Conservation (phyloP, 2,329 filamentous ascomycete genomes). For the Neocucurbitaria cava region DNA sequence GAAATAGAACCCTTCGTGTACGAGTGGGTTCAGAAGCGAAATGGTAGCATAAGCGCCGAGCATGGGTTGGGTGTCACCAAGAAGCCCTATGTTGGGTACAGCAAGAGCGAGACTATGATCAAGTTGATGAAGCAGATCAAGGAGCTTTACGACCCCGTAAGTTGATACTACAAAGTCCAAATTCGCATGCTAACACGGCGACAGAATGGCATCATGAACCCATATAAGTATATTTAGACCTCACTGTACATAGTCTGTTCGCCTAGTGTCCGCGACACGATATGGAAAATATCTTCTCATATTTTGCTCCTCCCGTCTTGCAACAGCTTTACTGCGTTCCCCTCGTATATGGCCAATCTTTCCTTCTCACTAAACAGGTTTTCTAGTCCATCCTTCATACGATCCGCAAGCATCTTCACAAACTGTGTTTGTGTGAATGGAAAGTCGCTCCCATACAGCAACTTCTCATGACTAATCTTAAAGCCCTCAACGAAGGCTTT, state of each 20-base stretch:
- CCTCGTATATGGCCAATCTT: conserved; percentile 47
- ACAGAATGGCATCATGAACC: conserved; percentile 98
- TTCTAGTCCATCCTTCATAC: conserved; percentile 53
- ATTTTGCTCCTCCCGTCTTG: conserved; percentile 6
- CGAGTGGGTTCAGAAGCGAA: conserved; percentile 89
- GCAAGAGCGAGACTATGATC: conserved; percentile 85
- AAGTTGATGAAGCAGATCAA: conserved; percentile 95
- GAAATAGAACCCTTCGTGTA: conserved; percentile 94
- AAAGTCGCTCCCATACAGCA: conserved; percentile 63
- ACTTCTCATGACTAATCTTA: conserved; percentile 43
- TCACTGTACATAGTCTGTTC: no score
- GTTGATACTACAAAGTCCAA: conserved; percentile 42
- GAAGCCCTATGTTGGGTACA: conserved; percentile 95
- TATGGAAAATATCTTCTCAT: not conserved
- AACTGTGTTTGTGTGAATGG: conserved; percentile 55
- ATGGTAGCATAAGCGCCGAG: conserved; percentile 95
- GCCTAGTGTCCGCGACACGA: no score
- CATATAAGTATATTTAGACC: conserved; percentile 86
- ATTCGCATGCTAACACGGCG: conserved; percentile 16
- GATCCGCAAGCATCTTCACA: conserved; percentile 47
- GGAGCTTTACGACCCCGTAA: conserved; percentile 89
- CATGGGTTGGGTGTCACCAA: conserved; percentile 94
- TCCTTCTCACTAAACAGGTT: conserved; percentile 46
- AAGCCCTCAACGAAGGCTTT: conserved; percentile 56
- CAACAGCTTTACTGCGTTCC: conserved; percentile 49